Base-by-base conservation (phyloP, 177 flowering plant genomes). In the Tripterygium wilfordii region DNA sequence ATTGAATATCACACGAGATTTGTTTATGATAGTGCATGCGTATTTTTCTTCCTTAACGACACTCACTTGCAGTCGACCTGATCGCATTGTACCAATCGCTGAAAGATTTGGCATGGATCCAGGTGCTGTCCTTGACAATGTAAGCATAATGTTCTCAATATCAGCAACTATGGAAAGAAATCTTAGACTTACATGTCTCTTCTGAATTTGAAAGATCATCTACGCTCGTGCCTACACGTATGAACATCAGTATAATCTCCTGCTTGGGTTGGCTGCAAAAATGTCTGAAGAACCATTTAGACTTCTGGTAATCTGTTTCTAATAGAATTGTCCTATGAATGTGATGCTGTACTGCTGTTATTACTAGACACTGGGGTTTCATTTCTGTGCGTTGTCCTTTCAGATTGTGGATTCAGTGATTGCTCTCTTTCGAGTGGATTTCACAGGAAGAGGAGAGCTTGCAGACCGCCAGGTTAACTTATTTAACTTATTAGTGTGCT, bases 211-310 rank as follows among this genome's bases (percentile, higher is more conserved):
- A 33, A 36, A 92, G 98, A 92, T 92, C 68, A 78, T 92, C 31
- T 89, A 88, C 56, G 98, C 98, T 22, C 91, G 96, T 38, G 98
- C 98, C 23, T 92, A 92, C 68, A 92, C 98, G 1, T 88, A 92
- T 48, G 98, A 92, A 77, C 98, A 88, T 63, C 98, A 92, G 63
- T 78, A 69, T 81, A 82, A 82, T 71, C 75, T 88, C 50, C 94
- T 92, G 20, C 96, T 92, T 47, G 96, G 95, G 45, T 66, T 92
- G 48, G 98, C 96, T 35, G 96, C 96, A 43, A 92, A 88, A 71
- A 92, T 92, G 98, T 71, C 98, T 20, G 96, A 89, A 69, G 98
- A 92, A 61, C 98, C 98, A 44, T 92, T 86, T 62, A 78, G 86
- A 58, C 79, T 92, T 38, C 72, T 88, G 85, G 98, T 88, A 50